Base-by-base conservation (phyloP, 352 stramenopile genomes). In the Phytophthora rubi region DNA sequence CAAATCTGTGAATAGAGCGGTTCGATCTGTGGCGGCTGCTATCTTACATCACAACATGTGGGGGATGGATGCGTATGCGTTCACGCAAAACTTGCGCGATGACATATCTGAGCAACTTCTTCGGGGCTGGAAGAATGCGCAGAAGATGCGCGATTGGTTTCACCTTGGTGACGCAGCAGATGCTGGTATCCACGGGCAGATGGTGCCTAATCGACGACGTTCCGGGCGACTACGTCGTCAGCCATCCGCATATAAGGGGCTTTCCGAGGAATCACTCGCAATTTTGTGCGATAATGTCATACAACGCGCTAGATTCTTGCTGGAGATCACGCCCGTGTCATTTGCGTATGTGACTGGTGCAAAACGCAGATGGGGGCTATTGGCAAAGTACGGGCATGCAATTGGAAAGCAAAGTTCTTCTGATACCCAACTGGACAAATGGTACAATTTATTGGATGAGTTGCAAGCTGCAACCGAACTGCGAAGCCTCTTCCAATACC, bases 21-120 rank as follows among this genome's bases (percentile, higher is more conserved):
- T 95, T 52, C 83, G 84, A 51, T 81, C 85, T 10, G 83, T 88
- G 0, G 82, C 82, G n/a, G 88, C 88, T 32, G 86, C 86, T 23
- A 93, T 95, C 68, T 70, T 95, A 26, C 86, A 95, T 55, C 88
- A 95, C 59, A 95, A 95, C 56, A 93, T 94, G 88, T 94, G 83
- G 85, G 82, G 83, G 16, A 90, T 94, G 81, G 88, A 95, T 72
- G 88, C 88, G 10, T 93, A 83, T 47, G 85, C 86, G 3, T 84
- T 89, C 35, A 76, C 83, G 5, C 73, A 90, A 59, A 80, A 82
- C 62, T 65, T 93, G 15, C 80, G 81, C 6, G 59, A 44, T 5
- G 85, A 94, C 51, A 64, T 93, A 0, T 93, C 85, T 1, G 79
- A 91, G 16, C 80, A 92, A 59, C 69, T 95, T 6, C 65, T 90